Conservation (phyloP, 768 basidiomycete genomes). For the Hydnomerulius pinastri region DNA sequence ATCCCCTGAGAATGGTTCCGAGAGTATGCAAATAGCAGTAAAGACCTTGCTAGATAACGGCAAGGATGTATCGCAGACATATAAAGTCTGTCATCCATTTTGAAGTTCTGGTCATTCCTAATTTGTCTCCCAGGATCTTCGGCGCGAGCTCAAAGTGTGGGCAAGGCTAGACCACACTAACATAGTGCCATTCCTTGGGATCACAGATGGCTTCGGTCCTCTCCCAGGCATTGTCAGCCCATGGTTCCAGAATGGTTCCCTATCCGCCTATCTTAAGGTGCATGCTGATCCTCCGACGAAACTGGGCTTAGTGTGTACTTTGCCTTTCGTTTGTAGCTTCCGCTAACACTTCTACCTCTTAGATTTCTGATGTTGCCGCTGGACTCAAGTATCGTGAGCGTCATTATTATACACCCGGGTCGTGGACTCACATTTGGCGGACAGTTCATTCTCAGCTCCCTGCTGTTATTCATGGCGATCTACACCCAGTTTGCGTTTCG, state of each 20-base stretch:
- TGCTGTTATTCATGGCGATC: constrained; percentile 36
- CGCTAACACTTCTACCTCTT: background rate
- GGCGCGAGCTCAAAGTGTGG: constrained; percentile 30
- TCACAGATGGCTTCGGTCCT: constrained; percentile 31
- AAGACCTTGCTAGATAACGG: constrained; percentile 13
- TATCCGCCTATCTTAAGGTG: constrained; percentile 20
- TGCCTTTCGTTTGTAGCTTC: background rate
- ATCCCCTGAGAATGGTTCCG: background rate
- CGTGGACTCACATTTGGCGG: too few species aligned
- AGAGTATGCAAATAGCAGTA: constrained; percentile 3
- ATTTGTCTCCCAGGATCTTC: too few species aligned
- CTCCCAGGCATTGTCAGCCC: constrained; percentile 35
- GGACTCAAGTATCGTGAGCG: constrained; percentile 26
- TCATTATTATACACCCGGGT: background rate
- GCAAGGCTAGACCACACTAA: constrained; percentile 22
- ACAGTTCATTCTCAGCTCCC: constrained; percentile 29
- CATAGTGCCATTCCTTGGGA: constrained; percentile 33
- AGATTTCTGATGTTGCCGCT: constrained; percentile 23
- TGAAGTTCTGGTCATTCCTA: too few species aligned
- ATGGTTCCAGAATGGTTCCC: constrained; percentile 30
- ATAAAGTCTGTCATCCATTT: too few species aligned
- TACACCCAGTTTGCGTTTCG: constrained; percentile 34
- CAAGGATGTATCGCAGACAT: too few species aligned
- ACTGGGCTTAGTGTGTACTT: constrained; percentile 15
- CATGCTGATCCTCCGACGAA: background rate